These are phyloP conservation scores for Bertia moriformis DNA, from an alignment of 2,329 filamentous ascomycete species.

Conservation along the genomic window DNA sequence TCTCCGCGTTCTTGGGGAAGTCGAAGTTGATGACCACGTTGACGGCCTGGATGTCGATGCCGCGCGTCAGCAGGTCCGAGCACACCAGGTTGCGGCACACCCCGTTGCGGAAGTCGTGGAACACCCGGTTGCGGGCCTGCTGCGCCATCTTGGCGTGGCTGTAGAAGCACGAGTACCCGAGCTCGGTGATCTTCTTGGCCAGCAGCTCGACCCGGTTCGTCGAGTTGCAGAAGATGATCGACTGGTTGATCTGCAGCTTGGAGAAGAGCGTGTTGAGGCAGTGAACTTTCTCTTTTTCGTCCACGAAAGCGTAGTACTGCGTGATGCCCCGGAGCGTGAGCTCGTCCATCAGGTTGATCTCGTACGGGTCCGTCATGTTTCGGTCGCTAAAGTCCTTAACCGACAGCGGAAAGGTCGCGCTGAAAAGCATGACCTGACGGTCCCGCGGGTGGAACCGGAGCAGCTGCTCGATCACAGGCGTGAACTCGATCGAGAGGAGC, in stretches of 20 bases:
- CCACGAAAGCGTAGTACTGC: conserved; percentile 97
- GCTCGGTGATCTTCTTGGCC: conserved; percentile 97
- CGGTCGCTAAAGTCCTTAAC: conserved; percentile 98
- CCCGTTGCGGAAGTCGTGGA: conserved; percentile 97
- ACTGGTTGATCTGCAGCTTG: conserved; percentile 99
- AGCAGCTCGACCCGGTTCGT: conserved; percentile 95
- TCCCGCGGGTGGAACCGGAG: conserved; percentile 92
- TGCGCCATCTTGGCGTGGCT: conserved; percentile 97
- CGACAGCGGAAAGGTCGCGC: conserved; percentile 89
- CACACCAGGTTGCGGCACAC: conserved; percentile 96
- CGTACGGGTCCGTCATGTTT: conserved; percentile 90
- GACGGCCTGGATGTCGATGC: conserved; percentile 98
- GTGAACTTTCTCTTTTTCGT: conserved; percentile 98
- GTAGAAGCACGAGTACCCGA: conserved; percentile 98
- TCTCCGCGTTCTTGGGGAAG: conserved; percentile 98
- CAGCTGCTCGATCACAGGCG: conserved; percentile 90
- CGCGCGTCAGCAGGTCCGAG: conserved; percentile 90
- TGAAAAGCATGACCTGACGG: conserved; percentile 98
- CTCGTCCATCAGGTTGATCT: conserved; percentile 99
- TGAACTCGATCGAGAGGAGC: conserved; percentile 90
- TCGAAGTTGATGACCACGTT: conserved; percentile 99
- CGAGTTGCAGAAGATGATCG: conserved; percentile 99
- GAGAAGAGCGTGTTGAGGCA: conserved; percentile 98
- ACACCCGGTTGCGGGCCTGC: conserved; percentile 90
- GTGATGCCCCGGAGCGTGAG: conserved; percentile 95